Percentiles rank a stretch among this genome's conserved stretches.
Conservation (phyloP, 2,329 filamentous ascomycete species). For the Fusarium protoensiforme region DNA sequence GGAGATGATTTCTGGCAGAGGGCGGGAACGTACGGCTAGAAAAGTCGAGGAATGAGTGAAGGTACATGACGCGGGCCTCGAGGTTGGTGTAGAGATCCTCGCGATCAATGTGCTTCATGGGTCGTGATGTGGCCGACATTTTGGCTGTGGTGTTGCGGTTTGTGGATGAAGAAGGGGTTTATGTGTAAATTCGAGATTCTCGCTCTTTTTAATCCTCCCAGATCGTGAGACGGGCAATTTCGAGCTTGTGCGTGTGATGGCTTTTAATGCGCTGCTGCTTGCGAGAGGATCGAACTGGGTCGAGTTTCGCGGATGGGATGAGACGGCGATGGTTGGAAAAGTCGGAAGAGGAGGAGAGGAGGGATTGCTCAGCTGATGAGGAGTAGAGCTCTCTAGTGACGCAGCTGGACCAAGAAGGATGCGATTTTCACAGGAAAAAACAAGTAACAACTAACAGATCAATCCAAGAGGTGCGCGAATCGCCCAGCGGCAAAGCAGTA, state of each 20-base stretch:
- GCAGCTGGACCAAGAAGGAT: slow-evolving; percentile 2
- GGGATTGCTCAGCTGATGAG: slow-evolving; percentile 2
- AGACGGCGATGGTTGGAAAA: background rate
- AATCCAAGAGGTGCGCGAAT: slow-evolving; percentile 4
- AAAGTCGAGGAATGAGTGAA: slow-evolving; percentile 82
- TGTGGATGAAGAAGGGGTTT: background rate
- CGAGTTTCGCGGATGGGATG: background rate
- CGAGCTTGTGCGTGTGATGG: background rate
- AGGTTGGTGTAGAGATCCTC: slow-evolving; percentile 78
- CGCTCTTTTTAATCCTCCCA: background rate
- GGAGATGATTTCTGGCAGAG: background rate
- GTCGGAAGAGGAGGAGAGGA: background rate
- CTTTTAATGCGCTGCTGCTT: background rate
- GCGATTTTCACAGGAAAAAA: background rate
- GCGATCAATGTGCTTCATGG: slow-evolving; percentile 72
- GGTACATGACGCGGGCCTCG: slow-evolving; percentile 75
- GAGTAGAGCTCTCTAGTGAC: background rate
- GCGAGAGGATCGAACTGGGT: background rate
- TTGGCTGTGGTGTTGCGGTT: slow-evolving; percentile 16
- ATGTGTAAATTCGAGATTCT: background rate
- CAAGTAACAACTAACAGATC: slow-evolving; percentile 10
- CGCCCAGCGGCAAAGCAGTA: slow-evolving; percentile 23
- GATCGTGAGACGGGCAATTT: background rate
- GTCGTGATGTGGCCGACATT: slow-evolving; percentile 45
- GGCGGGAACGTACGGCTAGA: slow-evolving; percentile 66